Conservation (phyloP, 1,139 yeast species). For the Hemisphaericaspora xylanilytica region DNA sequence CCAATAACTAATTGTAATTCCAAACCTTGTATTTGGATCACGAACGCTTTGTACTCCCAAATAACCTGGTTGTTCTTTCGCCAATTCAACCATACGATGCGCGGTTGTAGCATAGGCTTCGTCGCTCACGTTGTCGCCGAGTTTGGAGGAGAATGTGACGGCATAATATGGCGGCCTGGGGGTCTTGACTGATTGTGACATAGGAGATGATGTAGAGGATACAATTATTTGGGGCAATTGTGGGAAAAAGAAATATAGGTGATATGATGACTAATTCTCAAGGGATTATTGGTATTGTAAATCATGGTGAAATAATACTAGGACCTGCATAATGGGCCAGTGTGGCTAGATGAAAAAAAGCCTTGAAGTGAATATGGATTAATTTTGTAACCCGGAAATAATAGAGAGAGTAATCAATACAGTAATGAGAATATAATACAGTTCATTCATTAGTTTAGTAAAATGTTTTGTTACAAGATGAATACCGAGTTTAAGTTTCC, state of each 20-base stretch:
- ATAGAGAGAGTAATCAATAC: too few species aligned
- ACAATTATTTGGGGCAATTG: not conserved
- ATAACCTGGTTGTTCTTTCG: constrained; percentile 15
- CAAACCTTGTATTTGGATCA: constrained; percentile 12
- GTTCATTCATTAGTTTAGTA: too few species aligned
- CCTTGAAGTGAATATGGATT: too few species aligned
- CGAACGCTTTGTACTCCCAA: constrained; percentile 18
- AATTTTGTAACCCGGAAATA: too few species aligned
- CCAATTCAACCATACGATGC: constrained; percentile 14
- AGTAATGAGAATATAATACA: too few species aligned
- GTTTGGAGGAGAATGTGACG: constrained; percentile 15
- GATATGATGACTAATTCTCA: too few species aligned
- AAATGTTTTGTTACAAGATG: too few species aligned
- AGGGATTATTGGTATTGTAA: too few species aligned
- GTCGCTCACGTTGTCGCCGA: constrained; percentile 3
- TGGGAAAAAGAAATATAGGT: not conserved
- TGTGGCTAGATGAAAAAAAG: too few species aligned
- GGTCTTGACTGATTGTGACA: constrained; percentile 7
- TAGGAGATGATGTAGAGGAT: not conserved
- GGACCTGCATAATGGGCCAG: too few species aligned
- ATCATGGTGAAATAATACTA: too few species aligned
- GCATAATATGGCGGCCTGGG: constrained; percentile 18
- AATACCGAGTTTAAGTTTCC: too few species aligned
- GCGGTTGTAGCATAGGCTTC: constrained; percentile 11
- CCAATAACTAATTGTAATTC: constrained; percentile 21